These are phyloP conservation scores for Polytrichum commune DNA, from an alignment of 225 moss, liverwort and hornwort genomes.

Conservation along the genomic window DNA sequence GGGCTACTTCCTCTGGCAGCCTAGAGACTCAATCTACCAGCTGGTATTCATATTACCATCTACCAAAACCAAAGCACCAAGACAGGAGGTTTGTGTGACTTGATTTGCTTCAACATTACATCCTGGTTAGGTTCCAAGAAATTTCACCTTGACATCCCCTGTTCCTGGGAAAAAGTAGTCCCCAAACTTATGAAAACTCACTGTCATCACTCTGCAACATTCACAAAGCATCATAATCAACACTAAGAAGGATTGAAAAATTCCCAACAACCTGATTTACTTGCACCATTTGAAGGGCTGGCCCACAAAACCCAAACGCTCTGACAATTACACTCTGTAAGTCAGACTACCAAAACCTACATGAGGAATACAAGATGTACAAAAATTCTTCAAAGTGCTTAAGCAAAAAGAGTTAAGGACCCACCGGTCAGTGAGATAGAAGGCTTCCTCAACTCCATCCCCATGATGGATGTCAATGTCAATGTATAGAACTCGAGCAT, in stretches of 20 bases:
- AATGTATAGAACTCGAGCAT: slow-evolving; percentile 90
- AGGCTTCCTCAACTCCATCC: slow-evolving; percentile 97
- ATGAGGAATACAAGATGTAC: neutral
- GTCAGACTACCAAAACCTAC: too few species aligned
- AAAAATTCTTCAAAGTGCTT: neutral
- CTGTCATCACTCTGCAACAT: slow-evolving; percentile 88
- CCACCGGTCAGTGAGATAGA: slow-evolving; percentile 92
- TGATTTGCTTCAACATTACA: neutral
- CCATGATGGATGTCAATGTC: slow-evolving; percentile 99
- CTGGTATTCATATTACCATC: too few species aligned
- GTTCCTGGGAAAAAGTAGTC: slow-evolving; percentile 95
- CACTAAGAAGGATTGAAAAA: neutral
- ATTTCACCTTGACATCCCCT: slow-evolving; percentile 85
- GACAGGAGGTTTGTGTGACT: too few species aligned
- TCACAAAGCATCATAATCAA: neutral
- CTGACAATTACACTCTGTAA: too few species aligned
- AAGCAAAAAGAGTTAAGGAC: neutral
- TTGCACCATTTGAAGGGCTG: too few species aligned
- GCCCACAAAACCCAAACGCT: too few species aligned
- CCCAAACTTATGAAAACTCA: slow-evolving; percentile 95
- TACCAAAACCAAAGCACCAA: too few species aligned
- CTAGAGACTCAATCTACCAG: too few species aligned
- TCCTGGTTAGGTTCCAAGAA: neutral
- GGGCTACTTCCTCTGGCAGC: too few species aligned
- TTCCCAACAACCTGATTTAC: too few species aligned